Base-by-base conservation (phyloP, 2,329 filamentous ascomycete genomes). In the Plectosphaerella sp. region DNA sequence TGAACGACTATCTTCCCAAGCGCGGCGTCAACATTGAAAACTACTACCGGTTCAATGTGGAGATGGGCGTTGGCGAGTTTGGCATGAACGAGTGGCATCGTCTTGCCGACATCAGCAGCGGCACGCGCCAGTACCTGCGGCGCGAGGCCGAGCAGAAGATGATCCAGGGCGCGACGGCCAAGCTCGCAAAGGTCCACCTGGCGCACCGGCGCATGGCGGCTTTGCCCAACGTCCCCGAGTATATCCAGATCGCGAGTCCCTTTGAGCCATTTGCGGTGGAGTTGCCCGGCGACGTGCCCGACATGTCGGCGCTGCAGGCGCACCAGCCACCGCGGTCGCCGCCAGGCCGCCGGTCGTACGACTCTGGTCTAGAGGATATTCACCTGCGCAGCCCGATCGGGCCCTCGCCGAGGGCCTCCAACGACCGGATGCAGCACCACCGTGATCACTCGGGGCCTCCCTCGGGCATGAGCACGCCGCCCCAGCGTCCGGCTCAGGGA, bases 51-150 rank as follows among this genome's bases (percentile, higher is more conserved):
- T 76, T 97, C n/a, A 99, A 99, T 58, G 94, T 97, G 41, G 92
- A 97, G 65, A 86, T 96, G 15, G 94, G 93, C 1, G 92, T 97
- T 3, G 92, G 93, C 50, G 94, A 97, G 65, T 97, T 97, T 67
- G 93, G 89, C 49, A 97, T 99, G 91, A 99, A 97, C 65, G 94
- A 97, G 67, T 99, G 94, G 94, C 83, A 90, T 62, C 84, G 92
- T 4, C 74, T 97, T n/a, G 87, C 89, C 24, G 93, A 97, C 49
- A 97, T 99, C 71, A 96, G 90, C 73, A 97, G 91, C 14, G 87
- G 87, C 64, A 99, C 94, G 0, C 82, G 89, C 59, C 83, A 87
- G 57, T 99, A 97, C 65, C 80, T 99, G 50, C 75, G 78, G 8
- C 86, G 86, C 55, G 77, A 80, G 11, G 84, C 84, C 1, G 87